These are phyloP conservation scores for Corynespora cassiicola DNA, from an alignment of 2,329 filamentous ascomycete genomes.

Conservation along the genomic window DNA sequence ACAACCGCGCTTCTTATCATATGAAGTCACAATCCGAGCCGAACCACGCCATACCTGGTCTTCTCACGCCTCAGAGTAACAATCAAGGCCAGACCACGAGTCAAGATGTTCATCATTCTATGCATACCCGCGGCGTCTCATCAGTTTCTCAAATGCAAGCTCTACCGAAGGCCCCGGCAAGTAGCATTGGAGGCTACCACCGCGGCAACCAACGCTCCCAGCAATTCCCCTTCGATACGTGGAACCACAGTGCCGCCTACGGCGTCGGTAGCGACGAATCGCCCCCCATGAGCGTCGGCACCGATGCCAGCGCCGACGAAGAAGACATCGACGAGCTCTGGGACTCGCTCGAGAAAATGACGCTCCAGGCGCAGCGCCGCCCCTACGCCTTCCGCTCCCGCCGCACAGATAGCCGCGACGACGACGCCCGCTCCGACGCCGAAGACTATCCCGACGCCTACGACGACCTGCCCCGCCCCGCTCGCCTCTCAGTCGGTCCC, in stretches of 20 bases:
- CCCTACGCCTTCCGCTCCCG: constrained; percentile 20
- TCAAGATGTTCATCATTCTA: constrained; percentile 33
- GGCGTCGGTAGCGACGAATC: constrained; percentile 35
- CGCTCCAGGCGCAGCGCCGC: constrained; percentile 18
- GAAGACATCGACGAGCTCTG: constrained; percentile 45
- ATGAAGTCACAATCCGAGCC: constrained; percentile 50
- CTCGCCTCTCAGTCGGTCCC: constrained; percentile 33
- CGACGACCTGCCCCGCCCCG: constrained; percentile 23
- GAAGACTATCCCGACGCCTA: constrained; percentile 31
- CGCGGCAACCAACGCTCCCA: constrained; percentile 34
- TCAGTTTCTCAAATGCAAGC: constrained; percentile 43
- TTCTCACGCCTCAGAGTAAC: constrained; percentile 44
- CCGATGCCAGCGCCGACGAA: constrained; percentile 39
- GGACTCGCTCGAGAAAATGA: constrained; percentile 36
- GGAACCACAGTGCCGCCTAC: constrained; percentile 41
- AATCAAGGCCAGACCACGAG: constrained; percentile 41
- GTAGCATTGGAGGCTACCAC: constrained; percentile 25
- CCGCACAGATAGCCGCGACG: constrained; percentile 25
- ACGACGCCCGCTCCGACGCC: constrained; percentile 26
- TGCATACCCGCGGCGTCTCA: constrained; percentile 42
- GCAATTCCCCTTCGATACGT: constrained; percentile 38
- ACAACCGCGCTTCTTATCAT: constrained; percentile 46
- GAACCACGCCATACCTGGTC: constrained; percentile 43
- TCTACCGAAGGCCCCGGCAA: constrained; percentile 26
- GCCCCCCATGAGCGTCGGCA: constrained; percentile 36